A percentile compares a stretch with the other conserved stretches of the same genome.
These are phyloP conservation scores for Amanita jacksonii DNA, from an alignment of 768 basidiomycete genomes.

Conservation along the genomic window DNA sequence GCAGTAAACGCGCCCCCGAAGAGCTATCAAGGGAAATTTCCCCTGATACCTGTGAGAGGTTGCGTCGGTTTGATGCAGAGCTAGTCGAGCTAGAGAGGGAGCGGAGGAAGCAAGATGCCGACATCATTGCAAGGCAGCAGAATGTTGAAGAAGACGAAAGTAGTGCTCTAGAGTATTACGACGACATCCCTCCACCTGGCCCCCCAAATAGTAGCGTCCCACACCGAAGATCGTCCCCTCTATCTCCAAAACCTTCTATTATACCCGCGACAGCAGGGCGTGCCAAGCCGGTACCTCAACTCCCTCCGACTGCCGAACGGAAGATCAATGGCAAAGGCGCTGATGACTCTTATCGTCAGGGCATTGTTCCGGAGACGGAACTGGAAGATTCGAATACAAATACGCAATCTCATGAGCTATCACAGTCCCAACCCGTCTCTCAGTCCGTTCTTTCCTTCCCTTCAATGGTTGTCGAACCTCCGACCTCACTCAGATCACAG, in stretches of 20 bases:
- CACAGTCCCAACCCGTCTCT: conserved; percentile 2
- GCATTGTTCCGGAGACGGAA: conserved; percentile 6
- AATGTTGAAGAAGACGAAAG: conserved; percentile 2
- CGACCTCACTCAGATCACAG: conserved; percentile 1
- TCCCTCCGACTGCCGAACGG: background rate
- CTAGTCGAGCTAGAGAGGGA: background rate
- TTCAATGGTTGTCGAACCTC: conserved; percentile 5
- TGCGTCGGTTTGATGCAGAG: conserved; percentile 4
- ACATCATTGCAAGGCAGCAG: background rate
- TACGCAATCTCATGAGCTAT: conserved; percentile 1
- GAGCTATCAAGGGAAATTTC: background rate
- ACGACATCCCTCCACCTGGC: conserved; percentile 1
- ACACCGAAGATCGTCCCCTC: background rate
- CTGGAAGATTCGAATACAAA: conserved; percentile 5
- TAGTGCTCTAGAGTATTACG: background rate
- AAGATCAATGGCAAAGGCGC: background rate
- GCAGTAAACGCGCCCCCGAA: background rate
- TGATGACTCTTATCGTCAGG: conserved; percentile 1
- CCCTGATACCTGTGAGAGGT: background rate
- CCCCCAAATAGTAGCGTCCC: too few relatives aligned
- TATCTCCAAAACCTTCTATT: background rate
- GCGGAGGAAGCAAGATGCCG: background rate
- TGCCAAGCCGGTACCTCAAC: background rate
- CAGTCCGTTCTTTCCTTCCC: background rate
- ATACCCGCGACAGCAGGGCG: background rate